Conservation (phyloP, 257 asterid species). For the Eucommia ulmoides region DNA sequence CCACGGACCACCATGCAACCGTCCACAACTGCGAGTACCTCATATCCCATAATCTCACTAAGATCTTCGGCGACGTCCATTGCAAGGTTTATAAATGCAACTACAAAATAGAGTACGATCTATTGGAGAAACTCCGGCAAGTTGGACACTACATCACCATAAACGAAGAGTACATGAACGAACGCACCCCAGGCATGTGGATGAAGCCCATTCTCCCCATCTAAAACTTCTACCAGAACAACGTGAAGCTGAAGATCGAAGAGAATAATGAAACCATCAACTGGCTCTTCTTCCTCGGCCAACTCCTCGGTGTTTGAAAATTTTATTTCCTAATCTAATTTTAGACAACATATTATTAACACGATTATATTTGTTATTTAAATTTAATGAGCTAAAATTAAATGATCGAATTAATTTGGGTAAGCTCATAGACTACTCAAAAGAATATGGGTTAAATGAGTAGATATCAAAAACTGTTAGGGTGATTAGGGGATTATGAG, state of each 20-base stretch:
- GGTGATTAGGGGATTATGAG: too few relatives aligned
- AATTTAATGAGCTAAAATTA: too few relatives aligned
- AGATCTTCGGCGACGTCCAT: background rate
- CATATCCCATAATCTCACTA: background rate
- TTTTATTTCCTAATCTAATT: too few relatives aligned
- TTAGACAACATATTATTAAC: too few relatives aligned
- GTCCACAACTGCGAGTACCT: background rate
- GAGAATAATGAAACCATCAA: background rate
- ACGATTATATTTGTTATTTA: too few relatives aligned
- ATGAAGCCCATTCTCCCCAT: background rate
- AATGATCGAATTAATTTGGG: too few relatives aligned
- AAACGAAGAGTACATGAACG: background rate
- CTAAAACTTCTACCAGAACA: background rate
- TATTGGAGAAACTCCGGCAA: background rate
- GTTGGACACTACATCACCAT: background rate
- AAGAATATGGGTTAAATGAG: too few relatives aligned
- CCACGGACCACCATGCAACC: background rate
- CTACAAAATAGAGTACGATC: background rate
- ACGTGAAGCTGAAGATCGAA: background rate
- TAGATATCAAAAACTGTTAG: too few relatives aligned
- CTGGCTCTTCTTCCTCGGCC: background rate
- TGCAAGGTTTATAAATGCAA: background rate
- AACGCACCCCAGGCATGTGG: background rate
- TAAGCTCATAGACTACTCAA: too few relatives aligned
- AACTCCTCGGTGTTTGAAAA: background rate